phyloP scores from a whole-genome alignment of 176 grass and related monocot genomes.

The Chrysopogon serrulatus region DNA sequence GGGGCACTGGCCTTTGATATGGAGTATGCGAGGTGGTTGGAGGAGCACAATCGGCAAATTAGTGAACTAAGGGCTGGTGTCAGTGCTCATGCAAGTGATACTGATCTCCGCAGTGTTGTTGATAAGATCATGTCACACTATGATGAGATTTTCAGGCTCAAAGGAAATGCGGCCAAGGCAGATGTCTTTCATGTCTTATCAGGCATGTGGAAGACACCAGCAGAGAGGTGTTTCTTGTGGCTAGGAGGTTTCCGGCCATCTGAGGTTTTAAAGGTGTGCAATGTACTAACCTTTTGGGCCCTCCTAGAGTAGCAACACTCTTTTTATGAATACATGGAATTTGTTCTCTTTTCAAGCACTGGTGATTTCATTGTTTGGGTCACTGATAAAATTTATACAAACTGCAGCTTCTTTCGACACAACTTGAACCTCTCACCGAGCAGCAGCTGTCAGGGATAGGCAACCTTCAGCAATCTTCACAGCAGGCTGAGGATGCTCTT shows the following conservation, averaged over 20 bases:
- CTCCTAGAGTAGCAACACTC: neutral
- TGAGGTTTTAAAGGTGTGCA: constrained; percentile 85
- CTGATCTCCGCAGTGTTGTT: constrained; percentile 65
- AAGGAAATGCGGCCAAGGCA: constrained; percentile 78
- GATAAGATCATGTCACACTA: constrained; percentile 75
- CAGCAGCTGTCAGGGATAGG: constrained; percentile 83
- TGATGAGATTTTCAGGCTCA: constrained; percentile 90
- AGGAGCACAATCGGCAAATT: constrained; percentile 88
- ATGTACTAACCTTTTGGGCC: neutral
- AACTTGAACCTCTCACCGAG: constrained; percentile 88
- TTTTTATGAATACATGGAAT: neutral
- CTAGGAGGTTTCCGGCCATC: constrained; percentile 91
- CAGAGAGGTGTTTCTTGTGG: constrained; percentile 98
- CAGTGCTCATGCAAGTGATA: constrained; percentile 88
- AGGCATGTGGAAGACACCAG: constrained; percentile 99
- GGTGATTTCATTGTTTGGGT: neutral
- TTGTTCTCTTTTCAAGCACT: neutral
- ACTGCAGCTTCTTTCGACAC: constrained; percentile 81
- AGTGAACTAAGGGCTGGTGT: constrained; percentile 87
- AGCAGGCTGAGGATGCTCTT: constrained; percentile 92
- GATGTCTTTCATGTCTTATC: constrained; percentile 98
- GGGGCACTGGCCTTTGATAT: constrained; percentile 92
- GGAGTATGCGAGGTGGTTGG: constrained; percentile 90
- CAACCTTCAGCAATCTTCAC: constrained; percentile 92
- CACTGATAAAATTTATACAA: constrained; percentile 19